Base-by-base conservation (phyloP, 257 asterid genomes). In the Solanum bukasovii region DNA sequence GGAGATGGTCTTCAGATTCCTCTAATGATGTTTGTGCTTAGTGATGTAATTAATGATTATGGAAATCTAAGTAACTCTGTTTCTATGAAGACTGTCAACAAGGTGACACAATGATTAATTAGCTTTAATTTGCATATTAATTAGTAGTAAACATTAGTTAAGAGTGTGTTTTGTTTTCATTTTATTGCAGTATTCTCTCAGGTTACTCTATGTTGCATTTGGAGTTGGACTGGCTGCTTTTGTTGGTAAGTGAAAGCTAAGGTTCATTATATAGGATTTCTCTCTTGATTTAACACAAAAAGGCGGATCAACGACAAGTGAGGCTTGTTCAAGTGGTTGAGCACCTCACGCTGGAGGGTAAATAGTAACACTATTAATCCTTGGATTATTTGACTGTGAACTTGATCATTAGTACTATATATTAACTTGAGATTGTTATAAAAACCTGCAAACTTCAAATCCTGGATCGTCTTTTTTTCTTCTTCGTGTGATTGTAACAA, bases 1-100 rank as follows among this genome's bases (percentile, higher is more conserved):
- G 98, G 98, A 89, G 98, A 96, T 93, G 98, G 98, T n/a, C 52
- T 96, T 88, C 98, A 96, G 86, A 86, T 96, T 88, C 98, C 98
- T 38, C 94, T 96, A 20, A 94, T 75, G 91, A 96, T 96, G 98
- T 96, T 87, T 86, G 94, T 96, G 42, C 95, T 96, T 23, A 96
- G 98, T 84, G 89, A 84, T 38, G 97, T 95, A 2, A 96, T 96
- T 89, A 96, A 96, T 44, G 92, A 93, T 21, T 96, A 92, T 72
- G 98, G 96, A 63, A 77, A 87, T 10, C 92, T 89, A 25, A 79
- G 83, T 37, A 42, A 23, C 20, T 10, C 37, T 21, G 86, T 96
- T 87, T 59, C 96, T 13, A 87, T 73, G 29, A 34, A 61, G 35
- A 65, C 90, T 0, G 98, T 96, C 4, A 87, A 96, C 90, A 90